These are phyloP conservation scores for Saitozyma podzolica DNA, from an alignment of 768 basidiomycete species.

Conservation along the genomic window DNA sequence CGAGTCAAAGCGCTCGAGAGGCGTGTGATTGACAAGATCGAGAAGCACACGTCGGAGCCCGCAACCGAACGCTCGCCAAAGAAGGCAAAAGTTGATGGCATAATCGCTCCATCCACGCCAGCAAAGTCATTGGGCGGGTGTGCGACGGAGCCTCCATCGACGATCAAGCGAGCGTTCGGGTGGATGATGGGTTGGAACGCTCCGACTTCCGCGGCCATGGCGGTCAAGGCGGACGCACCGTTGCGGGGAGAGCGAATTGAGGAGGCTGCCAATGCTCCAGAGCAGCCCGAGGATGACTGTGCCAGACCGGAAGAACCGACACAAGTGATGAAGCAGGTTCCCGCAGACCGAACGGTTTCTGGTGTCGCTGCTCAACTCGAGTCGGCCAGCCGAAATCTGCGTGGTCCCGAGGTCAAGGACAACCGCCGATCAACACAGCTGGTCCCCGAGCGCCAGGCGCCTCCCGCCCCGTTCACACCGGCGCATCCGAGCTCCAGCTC, in stretches of 20 bases:
- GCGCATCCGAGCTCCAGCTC: neutral
- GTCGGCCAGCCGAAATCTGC: too few relatives aligned
- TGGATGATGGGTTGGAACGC: constrained; percentile 1
- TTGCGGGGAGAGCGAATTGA: too few relatives aligned
- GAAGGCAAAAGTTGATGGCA: neutral
- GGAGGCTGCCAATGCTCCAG: too few relatives aligned
- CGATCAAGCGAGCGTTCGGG: constrained; percentile 31
- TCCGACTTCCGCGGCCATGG: too few relatives aligned
- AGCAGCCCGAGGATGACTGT: too few relatives aligned
- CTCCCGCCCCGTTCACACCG: neutral
- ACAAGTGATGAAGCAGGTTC: constrained; percentile 1
- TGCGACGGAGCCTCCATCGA: constrained; percentile 25
- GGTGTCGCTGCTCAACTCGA: too few relatives aligned
- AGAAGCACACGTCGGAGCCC: neutral
- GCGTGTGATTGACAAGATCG: constrained; percentile 15
- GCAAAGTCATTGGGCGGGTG: constrained; percentile 1
- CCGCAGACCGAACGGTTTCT: neutral
- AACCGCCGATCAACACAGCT: too few relatives aligned
- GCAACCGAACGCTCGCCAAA: constrained; percentile 6
- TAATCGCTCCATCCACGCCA: neutral
- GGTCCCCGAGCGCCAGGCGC: neutral
- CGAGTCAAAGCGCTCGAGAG: constrained; percentile 37
- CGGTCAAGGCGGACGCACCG: too few relatives aligned
- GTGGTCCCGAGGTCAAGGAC: too few relatives aligned
- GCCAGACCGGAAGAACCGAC: too few relatives aligned